Evolutionary conservation across 75 land plant species (phyloP).

Genomic region (Picea sitchensis): DNA sequence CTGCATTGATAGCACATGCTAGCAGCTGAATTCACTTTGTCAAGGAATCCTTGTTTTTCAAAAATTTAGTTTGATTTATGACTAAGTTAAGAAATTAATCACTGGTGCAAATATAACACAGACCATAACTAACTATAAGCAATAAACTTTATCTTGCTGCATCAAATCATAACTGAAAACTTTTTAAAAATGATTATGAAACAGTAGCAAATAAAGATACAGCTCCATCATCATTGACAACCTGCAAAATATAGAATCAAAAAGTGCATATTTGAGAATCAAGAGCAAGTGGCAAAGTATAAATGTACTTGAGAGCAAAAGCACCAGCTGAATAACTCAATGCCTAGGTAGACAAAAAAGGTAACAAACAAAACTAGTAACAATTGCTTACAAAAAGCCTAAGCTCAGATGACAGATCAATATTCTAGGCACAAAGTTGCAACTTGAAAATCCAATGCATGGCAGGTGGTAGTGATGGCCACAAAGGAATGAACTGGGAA

Average conservation of each 20-base stretch:
- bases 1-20: slow-evolving; percentile 93
- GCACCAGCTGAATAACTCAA: background rate
- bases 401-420: too few relatives aligned
- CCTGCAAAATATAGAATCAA: slow-evolving; percentile 44
- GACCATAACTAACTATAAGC: background rate
- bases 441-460: too few relatives aligned
- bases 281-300: background rate
- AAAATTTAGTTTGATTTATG: background rate
- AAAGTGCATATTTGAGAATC: background rate
- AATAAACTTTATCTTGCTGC: background rate
- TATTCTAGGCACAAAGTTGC: too few relatives aligned
- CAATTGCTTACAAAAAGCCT: too few relatives aligned
- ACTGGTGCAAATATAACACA: too few relatives aligned
- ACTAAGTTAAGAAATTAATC: background rate
- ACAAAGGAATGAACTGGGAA: too few relatives aligned
- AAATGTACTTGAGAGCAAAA: background rate
- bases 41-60: slow-evolving; percentile 19
- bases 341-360: too few relatives aligned
- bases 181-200: background rate
- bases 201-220: slow-evolving; percentile 54
- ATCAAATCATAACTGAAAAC: background rate
- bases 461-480: too few relatives aligned
- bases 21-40: slow-evolving; percentile 50
- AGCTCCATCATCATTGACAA: slow-evolving; percentile 89
- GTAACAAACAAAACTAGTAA: too few relatives aligned